Evolutionary conservation across 176 grass and related monocot genomes (phyloP).

Genomic region (Aegilops sharonensis): DNA sequence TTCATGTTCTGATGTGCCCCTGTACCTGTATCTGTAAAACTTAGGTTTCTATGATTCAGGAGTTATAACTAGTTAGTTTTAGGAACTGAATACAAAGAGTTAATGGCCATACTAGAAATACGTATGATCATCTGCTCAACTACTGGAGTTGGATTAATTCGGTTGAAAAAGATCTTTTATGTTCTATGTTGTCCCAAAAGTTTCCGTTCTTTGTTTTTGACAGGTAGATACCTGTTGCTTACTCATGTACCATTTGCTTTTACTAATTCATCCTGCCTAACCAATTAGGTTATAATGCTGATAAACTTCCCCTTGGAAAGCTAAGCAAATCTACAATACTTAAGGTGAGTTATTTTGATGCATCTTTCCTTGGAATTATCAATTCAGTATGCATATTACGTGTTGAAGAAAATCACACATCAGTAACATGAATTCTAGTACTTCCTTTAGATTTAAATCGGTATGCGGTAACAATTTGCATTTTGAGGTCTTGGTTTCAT

Average conservation of each 20-base stretch:
- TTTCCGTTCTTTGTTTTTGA: constrained; percentile 13
- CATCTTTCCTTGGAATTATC: constrained; percentile 13
- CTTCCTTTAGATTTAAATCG: background rate
- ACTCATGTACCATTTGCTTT: constrained; percentile 19
- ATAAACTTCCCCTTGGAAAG: constrained; percentile 95
- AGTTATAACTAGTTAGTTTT: constrained; percentile 3
- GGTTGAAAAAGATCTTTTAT: constrained; percentile 1
- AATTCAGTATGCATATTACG: constrained; percentile 6
- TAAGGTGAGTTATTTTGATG: constrained; percentile 53
- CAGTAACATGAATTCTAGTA: constrained; percentile 11
- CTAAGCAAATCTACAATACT: constrained; percentile 94
- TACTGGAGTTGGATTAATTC: background rate
- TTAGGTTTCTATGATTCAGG: background rate
- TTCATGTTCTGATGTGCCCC: background rate
- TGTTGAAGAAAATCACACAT: constrained; percentile 1
- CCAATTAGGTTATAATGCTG: constrained; percentile 85
- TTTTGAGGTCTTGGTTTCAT: constrained; percentile 11
- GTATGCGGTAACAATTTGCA: constrained; percentile 8
- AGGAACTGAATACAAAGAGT: background rate
- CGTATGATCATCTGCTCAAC: background rate
- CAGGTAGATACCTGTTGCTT: constrained; percentile 10
- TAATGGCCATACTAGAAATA: background rate
- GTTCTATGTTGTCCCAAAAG: background rate
- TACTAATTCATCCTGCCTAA: constrained; percentile 40
- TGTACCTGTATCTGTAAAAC: background rate